phyloP scores from a whole-genome alignment of 164 flowering plant genomes.

The Annona cherimola region DNA sequence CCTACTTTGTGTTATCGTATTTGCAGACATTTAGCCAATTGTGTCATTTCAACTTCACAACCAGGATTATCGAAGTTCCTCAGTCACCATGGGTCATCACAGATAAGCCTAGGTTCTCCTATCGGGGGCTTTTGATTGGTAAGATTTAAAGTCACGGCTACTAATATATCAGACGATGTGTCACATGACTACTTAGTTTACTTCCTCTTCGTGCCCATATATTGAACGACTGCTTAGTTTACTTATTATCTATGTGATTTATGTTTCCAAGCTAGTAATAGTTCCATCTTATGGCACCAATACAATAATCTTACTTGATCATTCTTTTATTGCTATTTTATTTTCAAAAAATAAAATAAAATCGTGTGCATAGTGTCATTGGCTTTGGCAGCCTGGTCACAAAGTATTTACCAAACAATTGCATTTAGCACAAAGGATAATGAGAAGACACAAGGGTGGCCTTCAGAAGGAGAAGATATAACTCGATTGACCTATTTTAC shows the following conservation, averaged over 20 bases:
- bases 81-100: slow-evolving; percentile 58
- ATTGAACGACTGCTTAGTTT: too few species aligned
- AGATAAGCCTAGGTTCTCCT: slow-evolving; percentile 79
- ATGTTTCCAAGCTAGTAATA: background rate
- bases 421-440: background rate
- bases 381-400: background rate
- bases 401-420: background rate
- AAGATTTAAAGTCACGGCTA: slow-evolving; percentile 16
- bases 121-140: slow-evolving; percentile 84
- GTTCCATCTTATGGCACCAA: background rate
- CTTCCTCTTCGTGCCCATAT: background rate
- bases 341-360: too few species aligned
- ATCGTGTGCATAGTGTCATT: background rate
- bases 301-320: background rate
- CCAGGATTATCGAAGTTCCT: slow-evolving; percentile 47
- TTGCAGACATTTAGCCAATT: slow-evolving; percentile 88
- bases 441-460: background rate
- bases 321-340: background rate
- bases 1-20: background rate
- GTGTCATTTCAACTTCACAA: slow-evolving; percentile 48
- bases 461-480: background rate
- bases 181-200: background rate
- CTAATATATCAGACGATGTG: background rate
- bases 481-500: background rate
- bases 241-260: background rate